These are phyloP conservation scores for Fusarium newnesense DNA, from an alignment of 2,329 filamentous ascomycete genomes.

Conservation along the genomic window DNA sequence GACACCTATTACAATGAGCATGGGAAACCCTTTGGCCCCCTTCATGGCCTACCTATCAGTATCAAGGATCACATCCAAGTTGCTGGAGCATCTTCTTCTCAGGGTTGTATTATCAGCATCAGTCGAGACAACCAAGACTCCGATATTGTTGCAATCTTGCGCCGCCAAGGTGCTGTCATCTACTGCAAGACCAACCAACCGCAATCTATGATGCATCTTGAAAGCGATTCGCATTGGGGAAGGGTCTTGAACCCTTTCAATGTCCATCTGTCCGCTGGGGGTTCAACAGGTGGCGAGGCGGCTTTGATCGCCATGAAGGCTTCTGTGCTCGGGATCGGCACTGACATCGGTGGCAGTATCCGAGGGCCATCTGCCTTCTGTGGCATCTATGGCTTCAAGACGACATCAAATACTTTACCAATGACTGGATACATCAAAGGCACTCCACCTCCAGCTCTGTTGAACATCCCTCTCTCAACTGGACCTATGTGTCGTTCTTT, in stretches of 20 bases:
- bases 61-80: slow-evolving; percentile 34
- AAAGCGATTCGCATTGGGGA: slow-evolving; percentile 69
- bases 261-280: slow-evolving; percentile 66
- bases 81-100: slow-evolving; percentile 13
- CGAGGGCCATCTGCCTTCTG: slow-evolving; percentile 14
- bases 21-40: slow-evolving; percentile 11
- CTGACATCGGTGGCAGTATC: slow-evolving; percentile 12
- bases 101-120: slow-evolving; percentile 17
- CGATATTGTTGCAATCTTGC: slow-evolving; percentile 63
- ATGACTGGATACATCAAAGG: slow-evolving; percentile 28
- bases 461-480: slow-evolving; percentile 38
- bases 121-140: slow-evolving; percentile 24
- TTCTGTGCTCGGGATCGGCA: slow-evolving; percentile 5
- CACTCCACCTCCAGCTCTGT: slow-evolving; percentile 46
- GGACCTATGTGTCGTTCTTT: slow-evolving; percentile 39
- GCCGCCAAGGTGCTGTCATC: slow-evolving; percentile 69
- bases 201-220: slow-evolving; percentile 55
- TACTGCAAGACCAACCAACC: slow-evolving; percentile 76
- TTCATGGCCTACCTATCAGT: slow-evolving; percentile 32
- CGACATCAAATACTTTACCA: not conserved
- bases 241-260: slow-evolving; percentile 70
- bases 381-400: slow-evolving; percentile 21
- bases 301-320: slow-evolving; percentile 49
- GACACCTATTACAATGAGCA: slow-evolving; percentile 16
- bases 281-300: slow-evolving; percentile 66